These are phyloP conservation scores for Petunia hybrid DNA, from an alignment of 305 asterid genomes.

Conservation along the genomic window DNA sequence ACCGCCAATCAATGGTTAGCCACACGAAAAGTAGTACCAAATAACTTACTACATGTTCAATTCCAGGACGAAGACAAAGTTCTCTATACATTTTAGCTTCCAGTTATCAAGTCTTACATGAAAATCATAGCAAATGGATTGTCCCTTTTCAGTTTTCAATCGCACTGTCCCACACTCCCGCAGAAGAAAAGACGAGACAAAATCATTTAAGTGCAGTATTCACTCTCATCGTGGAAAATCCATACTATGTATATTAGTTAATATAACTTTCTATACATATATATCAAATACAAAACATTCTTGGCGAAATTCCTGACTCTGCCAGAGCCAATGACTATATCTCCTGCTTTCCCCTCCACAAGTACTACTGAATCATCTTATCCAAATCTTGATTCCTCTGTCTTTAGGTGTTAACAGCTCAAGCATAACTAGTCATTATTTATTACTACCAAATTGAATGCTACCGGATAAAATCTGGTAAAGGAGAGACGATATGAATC, in stretches of 20 bases:
- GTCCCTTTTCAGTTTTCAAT: background rate
- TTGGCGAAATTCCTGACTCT: too few species aligned
- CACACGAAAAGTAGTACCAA: background rate
- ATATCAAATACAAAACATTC: too few species aligned
- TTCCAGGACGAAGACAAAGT: background rate
- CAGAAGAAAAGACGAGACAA: background rate
- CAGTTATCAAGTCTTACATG: background rate
- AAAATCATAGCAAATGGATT: background rate
- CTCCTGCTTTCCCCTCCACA: too few species aligned
- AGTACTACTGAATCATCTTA: too few species aligned
- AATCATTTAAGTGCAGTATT: background rate
- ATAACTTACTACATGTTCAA: background rate
- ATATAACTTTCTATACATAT: too few species aligned
- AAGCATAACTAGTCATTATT: background rate
- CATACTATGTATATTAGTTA: too few species aligned
- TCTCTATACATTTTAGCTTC: background rate
- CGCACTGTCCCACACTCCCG: background rate
- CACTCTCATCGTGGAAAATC: too few species aligned
- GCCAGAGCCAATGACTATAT: too few species aligned
- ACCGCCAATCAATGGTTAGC: background rate
- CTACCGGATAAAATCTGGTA: background rate
- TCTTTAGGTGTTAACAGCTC: background rate
- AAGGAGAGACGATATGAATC: background rate
- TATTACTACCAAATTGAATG: background rate
- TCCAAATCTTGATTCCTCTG: background rate